These are phyloP conservation scores for Sporobolomyces phaffii DNA, from an alignment of 768 basidiomycete genomes.

Conservation along the genomic window DNA sequence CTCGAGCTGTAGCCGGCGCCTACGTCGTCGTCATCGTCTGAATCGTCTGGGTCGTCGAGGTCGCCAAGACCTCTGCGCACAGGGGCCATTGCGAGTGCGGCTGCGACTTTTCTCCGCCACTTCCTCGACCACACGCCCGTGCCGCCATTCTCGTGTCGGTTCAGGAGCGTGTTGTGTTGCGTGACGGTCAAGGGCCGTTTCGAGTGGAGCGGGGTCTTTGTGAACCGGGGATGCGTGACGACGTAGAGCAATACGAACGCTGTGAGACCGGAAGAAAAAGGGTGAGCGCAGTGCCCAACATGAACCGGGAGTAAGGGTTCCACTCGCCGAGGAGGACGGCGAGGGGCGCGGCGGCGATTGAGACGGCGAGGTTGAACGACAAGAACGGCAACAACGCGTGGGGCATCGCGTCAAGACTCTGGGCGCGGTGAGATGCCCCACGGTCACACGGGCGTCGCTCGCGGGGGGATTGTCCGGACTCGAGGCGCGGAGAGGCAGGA, in stretches of 20 bases:
- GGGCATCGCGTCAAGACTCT: too few relatives aligned
- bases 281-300: neutral
- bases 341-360: neutral
- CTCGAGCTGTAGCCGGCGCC: too few relatives aligned
- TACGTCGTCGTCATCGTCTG: neutral
- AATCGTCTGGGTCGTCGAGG: slow-evolving; percentile 5
- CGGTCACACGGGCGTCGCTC: too few relatives aligned
- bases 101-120: slow-evolving; percentile 1
- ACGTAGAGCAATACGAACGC: slow-evolving; percentile 4
- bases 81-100: neutral
- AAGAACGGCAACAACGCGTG: neutral
- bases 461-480: too few relatives aligned
- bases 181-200: slow-evolving; percentile 16
- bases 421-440: too few relatives aligned
- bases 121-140: slow-evolving; percentile 10
- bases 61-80: neutral
- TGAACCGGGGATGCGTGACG: neutral
- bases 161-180: slow-evolving; percentile 23
- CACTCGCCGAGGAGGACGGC: neutral
- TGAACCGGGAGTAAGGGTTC: neutral
- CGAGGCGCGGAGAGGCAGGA: neutral
- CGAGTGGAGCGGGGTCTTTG: neutral
- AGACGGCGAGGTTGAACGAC: neutral
- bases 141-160: slow-evolving; percentile 30
- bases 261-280: neutral